Conservation (phyloP, 1,139 yeast species). For the Geotrichum klebahnii region DNA sequence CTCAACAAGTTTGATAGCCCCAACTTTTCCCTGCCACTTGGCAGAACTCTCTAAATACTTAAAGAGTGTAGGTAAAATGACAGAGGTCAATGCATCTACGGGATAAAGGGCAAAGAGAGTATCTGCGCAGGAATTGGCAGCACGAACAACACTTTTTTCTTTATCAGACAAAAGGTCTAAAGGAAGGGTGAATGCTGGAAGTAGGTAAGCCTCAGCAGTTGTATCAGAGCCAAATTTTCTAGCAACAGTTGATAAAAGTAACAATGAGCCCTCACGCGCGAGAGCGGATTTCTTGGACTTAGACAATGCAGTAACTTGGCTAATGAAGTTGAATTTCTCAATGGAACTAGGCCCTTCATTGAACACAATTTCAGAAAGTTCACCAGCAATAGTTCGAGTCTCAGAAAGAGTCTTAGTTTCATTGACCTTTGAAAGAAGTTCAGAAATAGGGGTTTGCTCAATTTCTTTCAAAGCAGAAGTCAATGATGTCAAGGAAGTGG, state of each 20-base stretch:
- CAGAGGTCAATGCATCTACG: slow-evolving; percentile 72
- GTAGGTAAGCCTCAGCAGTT: slow-evolving; percentile 66
- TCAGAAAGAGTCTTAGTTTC: slow-evolving; percentile 59
- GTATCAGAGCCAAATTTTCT: slow-evolving; percentile 56
- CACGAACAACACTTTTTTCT: slow-evolving; percentile 77
- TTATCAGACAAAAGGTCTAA: slow-evolving; percentile 74
- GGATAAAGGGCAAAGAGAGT: slow-evolving; percentile 67
- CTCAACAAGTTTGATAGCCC: slow-evolving; percentile 69
- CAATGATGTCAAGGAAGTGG: slow-evolving; percentile 69
- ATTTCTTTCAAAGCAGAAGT: slow-evolving; percentile 68
- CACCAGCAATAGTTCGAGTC: slow-evolving; percentile 57
- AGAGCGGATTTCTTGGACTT: slow-evolving; percentile 72
- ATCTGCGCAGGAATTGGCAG: slow-evolving; percentile 59
- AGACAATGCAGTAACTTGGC: slow-evolving; percentile 58
- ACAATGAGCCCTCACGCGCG: slow-evolving; percentile 69
- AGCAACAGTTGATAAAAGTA: slow-evolving; percentile 65
- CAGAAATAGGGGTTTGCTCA: slow-evolving; percentile 64
- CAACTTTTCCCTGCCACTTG: slow-evolving; percentile 88
- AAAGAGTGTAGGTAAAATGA: slow-evolving; percentile 58
- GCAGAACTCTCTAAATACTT: slow-evolving; percentile 73
- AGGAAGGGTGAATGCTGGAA: slow-evolving; percentile 53
- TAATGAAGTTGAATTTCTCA: slow-evolving; percentile 61
- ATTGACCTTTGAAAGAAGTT: slow-evolving; percentile 53
- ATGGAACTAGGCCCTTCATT: slow-evolving; percentile 51
- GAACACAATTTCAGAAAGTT: slow-evolving; percentile 49